Percentiles rank a stretch among this genome's conserved stretches.
Evolutionary conservation across 768 basidiomycete species (phyloP).

Genomic region (Termitomyces sp.): DNA sequence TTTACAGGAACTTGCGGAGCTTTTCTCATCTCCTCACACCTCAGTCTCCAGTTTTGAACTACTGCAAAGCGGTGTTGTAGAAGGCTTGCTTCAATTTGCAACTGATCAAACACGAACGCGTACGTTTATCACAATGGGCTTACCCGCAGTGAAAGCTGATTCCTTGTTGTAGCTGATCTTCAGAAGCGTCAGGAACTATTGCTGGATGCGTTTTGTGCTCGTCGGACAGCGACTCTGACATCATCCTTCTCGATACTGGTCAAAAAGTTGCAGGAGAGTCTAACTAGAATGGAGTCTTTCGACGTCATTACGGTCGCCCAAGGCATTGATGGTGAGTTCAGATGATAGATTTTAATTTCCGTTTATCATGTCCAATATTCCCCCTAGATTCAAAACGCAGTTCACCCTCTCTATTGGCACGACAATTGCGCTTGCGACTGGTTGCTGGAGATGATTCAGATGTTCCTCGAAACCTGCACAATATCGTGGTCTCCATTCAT

Average conservation of each 20-base stretch:
- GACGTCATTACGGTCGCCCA: constrained; percentile 90
- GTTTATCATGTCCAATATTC: not conserved
- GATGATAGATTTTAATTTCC: not conserved
- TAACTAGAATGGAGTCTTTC: constrained; percentile 94
- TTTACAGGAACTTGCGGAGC: constrained; percentile 70
- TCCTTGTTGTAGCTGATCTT: constrained; percentile 47
- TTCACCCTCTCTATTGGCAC: constrained; percentile 87
- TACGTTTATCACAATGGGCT: constrained; percentile 16
- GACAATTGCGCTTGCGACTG: constrained; percentile 85
- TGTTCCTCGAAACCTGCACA: constrained; percentile 80
- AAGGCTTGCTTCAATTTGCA: constrained; percentile 79
- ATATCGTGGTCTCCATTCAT: constrained; percentile 95
- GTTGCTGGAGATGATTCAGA: constrained; percentile 89
- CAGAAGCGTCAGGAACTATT: constrained; percentile 72
- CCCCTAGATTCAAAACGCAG: constrained; percentile 80
- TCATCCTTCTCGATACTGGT: constrained; percentile 76
- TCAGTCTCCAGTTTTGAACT: constrained; percentile 96
- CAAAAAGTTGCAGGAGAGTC: constrained; percentile 93
- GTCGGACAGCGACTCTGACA: constrained; percentile 41
- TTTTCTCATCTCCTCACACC: constrained; percentile 72
- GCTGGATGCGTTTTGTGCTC: constrained; percentile 70
- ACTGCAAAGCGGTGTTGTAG: constrained; percentile 89
- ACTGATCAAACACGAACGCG: constrained; percentile 62
- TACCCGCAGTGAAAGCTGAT: not conserved
- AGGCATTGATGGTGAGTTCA: constrained; percentile 67